Evolutionary conservation across 2,329 filamentous ascomycete genomes (phyloP).

Genomic region (Epichloe hybrida): DNA sequence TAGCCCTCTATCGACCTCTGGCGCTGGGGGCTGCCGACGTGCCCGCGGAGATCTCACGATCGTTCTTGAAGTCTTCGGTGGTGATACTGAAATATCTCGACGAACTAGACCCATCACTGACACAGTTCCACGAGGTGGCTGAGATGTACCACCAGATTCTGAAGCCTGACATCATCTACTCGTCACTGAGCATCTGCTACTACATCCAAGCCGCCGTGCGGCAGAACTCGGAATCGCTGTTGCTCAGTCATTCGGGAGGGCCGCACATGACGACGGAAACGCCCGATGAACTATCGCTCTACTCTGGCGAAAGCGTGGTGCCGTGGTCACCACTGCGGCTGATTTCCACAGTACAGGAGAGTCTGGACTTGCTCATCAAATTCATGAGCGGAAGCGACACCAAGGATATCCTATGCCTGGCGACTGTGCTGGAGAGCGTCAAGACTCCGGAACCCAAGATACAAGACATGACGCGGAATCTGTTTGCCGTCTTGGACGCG

Average conservation of each 20-base stretch:
- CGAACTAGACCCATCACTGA: constrained; percentile 34
- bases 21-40: constrained; percentile 36
- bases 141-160: constrained; percentile 40
- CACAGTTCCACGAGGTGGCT: constrained; percentile 32
- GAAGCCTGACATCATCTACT: constrained; percentile 41
- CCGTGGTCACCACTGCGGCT: constrained; percentile 30
- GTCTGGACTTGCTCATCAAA: constrained; percentile 30
- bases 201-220: constrained; percentile 30
- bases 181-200: constrained; percentile 41
- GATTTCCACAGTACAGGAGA: constrained; percentile 31
- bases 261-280: constrained; percentile 15
- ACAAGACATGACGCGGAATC: constrained; percentile 28
- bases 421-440: constrained; percentile 33
- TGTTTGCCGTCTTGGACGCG: constrained; percentile 30
- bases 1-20: constrained; percentile 41
- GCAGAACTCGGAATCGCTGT: constrained; percentile 15
- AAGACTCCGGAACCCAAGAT: constrained; percentile 26
- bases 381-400: constrained; percentile 35
- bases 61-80: constrained; percentile 41
- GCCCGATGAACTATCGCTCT: constrained; percentile 13
- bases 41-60: constrained; percentile 36
- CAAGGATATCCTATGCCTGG: constrained; percentile 36
- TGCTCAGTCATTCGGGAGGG: constrained; percentile 16
- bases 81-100: constrained; percentile 41
- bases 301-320: constrained; percentile 21